Percentiles rank a stretch among this genome's conserved stretches.
phyloP scores from a whole-genome alignment of 495 filamentous ascomycete species.

The Tuber magnatum region DNA sequence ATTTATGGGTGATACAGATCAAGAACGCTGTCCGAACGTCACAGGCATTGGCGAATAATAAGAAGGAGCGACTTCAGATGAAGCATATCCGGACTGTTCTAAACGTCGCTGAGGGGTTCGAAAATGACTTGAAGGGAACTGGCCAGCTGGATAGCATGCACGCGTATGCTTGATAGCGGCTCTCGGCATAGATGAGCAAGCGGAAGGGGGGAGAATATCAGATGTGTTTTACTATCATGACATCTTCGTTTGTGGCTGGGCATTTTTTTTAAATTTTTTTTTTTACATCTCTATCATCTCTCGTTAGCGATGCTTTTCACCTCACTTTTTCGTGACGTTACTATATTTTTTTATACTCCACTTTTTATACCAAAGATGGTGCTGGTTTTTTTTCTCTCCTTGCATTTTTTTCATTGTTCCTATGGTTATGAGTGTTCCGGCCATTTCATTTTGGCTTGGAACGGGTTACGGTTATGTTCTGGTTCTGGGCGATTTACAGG shows the following conservation, averaged over 20 bases:
- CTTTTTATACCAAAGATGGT: neutral
- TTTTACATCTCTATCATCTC: conserved; percentile 9
- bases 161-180: conserved; percentile 21
- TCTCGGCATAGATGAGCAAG: neutral
- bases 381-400: neutral
- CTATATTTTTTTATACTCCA: neutral
- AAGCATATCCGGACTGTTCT: conserved; percentile 75
- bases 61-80: conserved; percentile 63
- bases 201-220: neutral
- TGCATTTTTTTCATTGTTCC: neutral
- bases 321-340: neutral
- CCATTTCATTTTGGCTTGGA: neutral
- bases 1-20: conserved; percentile 50
- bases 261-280: conserved; percentile 14
- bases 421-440: neutral
- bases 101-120: conserved; percentile 74
- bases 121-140: conserved; percentile 63
- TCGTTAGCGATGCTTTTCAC: conserved; percentile 2
- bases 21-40: conserved; percentile 87
- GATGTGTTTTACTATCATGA: conserved; percentile 1
- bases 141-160: conserved; percentile 59
- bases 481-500: conserved; percentile 1
- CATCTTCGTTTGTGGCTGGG: neutral
- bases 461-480: neutral
- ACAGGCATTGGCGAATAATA: conserved; percentile 75